Evolutionary conservation across 1,284 basidiomycete genomes (phyloP).

Genomic region (Apiotrichum sp.): DNA sequence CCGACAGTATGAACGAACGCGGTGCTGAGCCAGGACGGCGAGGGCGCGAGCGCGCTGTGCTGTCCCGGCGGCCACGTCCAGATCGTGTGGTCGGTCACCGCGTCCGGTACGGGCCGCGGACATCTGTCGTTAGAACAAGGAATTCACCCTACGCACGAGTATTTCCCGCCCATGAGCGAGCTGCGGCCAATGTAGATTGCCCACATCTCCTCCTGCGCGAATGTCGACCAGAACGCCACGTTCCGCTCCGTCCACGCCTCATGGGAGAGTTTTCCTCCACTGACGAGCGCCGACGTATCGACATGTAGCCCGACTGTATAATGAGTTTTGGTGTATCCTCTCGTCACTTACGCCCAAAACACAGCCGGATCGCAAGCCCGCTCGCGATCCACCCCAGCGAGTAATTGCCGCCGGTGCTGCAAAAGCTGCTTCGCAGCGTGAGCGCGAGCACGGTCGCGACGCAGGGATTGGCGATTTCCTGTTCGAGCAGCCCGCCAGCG

Average conservation of each 20-base stretch:
- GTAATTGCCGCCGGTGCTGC: slow-evolving; percentile 48
- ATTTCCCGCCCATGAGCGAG: slow-evolving; percentile 17
- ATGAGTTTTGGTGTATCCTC: no score
- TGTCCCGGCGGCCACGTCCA: slow-evolving; percentile 21
- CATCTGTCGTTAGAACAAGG: slow-evolving; percentile 10
- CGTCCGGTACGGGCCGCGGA: slow-evolving; percentile 17
- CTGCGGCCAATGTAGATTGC: slow-evolving; percentile 28
- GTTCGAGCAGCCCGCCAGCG: slow-evolving; percentile 56
- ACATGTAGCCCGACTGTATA: slow-evolving; percentile 27
- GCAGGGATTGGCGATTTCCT: slow-evolving; percentile 56
- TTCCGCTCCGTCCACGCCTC: slow-evolving; percentile 18
- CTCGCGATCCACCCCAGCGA: slow-evolving; percentile 26
- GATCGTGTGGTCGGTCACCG: slow-evolving; percentile 16
- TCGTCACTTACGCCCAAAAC: slow-evolving; percentile 22
- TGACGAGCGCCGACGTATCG: slow-evolving; percentile 17
- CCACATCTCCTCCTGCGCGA: slow-evolving; percentile 31
- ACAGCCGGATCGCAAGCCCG: slow-evolving; percentile 21
- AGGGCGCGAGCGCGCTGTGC: not conserved
- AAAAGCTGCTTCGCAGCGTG: slow-evolving; percentile 56
- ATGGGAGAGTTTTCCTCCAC: slow-evolving; percentile 16
- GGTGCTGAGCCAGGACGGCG: slow-evolving; percentile 8
- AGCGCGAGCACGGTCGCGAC: slow-evolving; percentile 58
- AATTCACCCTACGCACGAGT: slow-evolving; percentile 9
- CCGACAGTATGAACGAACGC: slow-evolving; percentile 8
- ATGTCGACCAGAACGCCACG: slow-evolving; percentile 28